These are phyloP conservation scores for Rhododendron griersonianum DNA, from an alignment of 148 eudicot species.

Conservation along the genomic window DNA sequence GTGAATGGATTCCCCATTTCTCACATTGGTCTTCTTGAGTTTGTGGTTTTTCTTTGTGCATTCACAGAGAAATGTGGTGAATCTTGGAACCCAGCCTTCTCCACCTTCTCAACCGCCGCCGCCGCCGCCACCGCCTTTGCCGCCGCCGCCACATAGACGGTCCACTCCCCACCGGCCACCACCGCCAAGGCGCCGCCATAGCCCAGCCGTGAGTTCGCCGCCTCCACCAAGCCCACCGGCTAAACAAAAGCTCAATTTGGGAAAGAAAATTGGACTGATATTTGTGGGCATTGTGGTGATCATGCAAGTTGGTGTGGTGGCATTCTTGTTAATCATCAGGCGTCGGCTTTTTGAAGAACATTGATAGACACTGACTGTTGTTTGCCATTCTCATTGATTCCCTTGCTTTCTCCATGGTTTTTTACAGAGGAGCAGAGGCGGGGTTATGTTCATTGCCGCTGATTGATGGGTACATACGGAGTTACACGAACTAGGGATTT, in stretches of 20 bases:
- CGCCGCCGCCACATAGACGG: conserved; percentile 12
- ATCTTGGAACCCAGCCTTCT: conserved; percentile 1
- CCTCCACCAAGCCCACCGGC: conserved; percentile 7
- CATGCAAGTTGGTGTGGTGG: conserved; percentile 62
- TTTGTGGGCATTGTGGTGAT: conserved; percentile 54
- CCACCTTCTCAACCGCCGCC: conserved; percentile 13
- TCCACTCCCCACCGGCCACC: conserved; percentile 13
- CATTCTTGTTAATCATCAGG: conserved; percentile 50
- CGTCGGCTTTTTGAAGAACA: conserved; percentile 36
- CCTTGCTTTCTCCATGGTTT: conserved; percentile 1
- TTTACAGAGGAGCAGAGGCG: neutral
- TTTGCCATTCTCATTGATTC: neutral
- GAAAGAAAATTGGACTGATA: conserved; percentile 59
- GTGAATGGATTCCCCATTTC: conserved; percentile 39
- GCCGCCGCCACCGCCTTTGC: neutral
- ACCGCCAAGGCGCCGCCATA: conserved; percentile 9
- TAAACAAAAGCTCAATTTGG: conserved; percentile 29
- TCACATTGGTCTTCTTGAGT: conserved; percentile 11
- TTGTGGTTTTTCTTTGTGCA: conserved; percentile 24
- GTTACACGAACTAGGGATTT: neutral
- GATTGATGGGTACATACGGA: neutral
- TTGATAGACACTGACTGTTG: conserved; percentile 12
- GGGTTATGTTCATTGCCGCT: neutral
- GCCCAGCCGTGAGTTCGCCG: neutral
- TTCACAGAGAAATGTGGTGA: conserved; percentile 17